phyloP scores from a whole-genome alignment of 768 basidiomycete species.

The Phaffia tasmanica region DNA sequence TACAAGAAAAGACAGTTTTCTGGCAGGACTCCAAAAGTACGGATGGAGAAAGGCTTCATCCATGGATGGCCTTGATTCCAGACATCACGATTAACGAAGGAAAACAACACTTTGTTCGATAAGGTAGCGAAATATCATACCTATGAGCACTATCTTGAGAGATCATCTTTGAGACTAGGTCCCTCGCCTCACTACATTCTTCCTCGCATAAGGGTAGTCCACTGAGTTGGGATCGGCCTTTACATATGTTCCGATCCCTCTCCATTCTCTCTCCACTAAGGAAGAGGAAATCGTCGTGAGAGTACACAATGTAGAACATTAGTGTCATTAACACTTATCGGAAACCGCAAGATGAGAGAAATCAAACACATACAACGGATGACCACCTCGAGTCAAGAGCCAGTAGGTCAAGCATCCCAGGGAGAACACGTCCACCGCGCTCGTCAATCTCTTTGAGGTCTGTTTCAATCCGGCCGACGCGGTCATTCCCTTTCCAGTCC shows the following conservation, averaged over 20 bases:
- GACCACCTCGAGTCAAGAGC: conserved; percentile 72
- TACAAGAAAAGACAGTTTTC: conserved; percentile 67
- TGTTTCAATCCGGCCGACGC: conserved; percentile 38
- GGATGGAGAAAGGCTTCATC: conserved; percentile 79
- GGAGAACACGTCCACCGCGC: conserved; percentile 93
- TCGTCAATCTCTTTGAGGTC: conserved; percentile 56
- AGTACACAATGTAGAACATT: neutral
- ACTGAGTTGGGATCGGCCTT: conserved; percentile 57
- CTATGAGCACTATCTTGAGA: conserved; percentile 60
- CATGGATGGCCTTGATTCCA: conserved; percentile 58
- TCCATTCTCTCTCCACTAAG: conserved; percentile 69
- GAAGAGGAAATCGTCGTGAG: neutral
- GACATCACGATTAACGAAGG: conserved; percentile 19
- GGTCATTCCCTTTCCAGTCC: conserved; percentile 9
- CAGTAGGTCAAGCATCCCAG: conserved; percentile 93
- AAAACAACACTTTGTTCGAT: neutral
- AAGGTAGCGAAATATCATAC: conserved; percentile 42
- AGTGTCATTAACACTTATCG: neutral
- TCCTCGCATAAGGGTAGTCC: conserved; percentile 73
- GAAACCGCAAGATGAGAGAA: neutral
- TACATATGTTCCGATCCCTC: conserved; percentile 80
- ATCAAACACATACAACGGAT: conserved; percentile 52
- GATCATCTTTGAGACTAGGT: conserved; percentile 70
- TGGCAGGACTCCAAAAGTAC: conserved; percentile 87
- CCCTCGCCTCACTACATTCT: conserved; percentile 80